Percentiles rank a stretch among this genome's conserved stretches.
phyloP scores from a whole-genome alignment of 2,329 filamentous ascomycete genomes.

The Exophiala spinifera region DNA sequence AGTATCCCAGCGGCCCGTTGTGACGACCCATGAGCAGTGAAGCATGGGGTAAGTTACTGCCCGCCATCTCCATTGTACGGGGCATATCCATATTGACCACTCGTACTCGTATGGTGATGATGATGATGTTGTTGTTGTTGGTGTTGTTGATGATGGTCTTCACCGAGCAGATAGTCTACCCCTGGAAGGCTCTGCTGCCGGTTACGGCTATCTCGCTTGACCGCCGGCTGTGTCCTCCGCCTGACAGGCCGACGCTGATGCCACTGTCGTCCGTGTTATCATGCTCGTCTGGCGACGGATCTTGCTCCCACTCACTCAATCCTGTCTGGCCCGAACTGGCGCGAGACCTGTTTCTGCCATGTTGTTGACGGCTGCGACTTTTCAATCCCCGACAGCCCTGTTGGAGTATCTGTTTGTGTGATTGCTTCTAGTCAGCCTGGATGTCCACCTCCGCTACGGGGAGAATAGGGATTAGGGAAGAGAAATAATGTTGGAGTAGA shows the following conservation, averaged over 20 bases:
- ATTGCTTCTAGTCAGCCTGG: too few species aligned
- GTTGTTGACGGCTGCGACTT: constrained; percentile 17
- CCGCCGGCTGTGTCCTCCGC: constrained; percentile 21
- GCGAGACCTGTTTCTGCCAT: constrained; percentile 19
- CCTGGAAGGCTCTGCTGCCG: constrained; percentile 18
- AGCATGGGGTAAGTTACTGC: too few species aligned
- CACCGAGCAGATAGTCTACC: constrained; percentile 14
- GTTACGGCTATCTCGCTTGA: constrained; percentile 14
- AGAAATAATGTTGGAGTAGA: background rate
- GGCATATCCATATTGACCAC: constrained; percentile 12
- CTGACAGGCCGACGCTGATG: constrained; percentile 16
- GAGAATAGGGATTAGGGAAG: background rate
- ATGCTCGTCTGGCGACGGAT: constrained; percentile 11
- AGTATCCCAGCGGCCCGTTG: background rate
- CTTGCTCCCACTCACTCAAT: constrained; percentile 13
- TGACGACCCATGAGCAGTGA: background rate
- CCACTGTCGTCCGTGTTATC: constrained; percentile 30
- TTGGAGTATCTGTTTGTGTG: constrained; percentile 49
- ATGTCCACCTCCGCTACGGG: too few species aligned
- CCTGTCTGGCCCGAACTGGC: constrained; percentile 21
- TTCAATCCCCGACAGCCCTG: constrained; percentile 64
- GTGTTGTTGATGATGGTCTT: background rate
- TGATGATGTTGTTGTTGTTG: too few species aligned
- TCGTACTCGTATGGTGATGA: too few species aligned
- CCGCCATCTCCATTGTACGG: background rate